Base-by-base conservation (phyloP, 2,329 filamentous ascomycete genomes). In the Penicillium thymicola region DNA sequence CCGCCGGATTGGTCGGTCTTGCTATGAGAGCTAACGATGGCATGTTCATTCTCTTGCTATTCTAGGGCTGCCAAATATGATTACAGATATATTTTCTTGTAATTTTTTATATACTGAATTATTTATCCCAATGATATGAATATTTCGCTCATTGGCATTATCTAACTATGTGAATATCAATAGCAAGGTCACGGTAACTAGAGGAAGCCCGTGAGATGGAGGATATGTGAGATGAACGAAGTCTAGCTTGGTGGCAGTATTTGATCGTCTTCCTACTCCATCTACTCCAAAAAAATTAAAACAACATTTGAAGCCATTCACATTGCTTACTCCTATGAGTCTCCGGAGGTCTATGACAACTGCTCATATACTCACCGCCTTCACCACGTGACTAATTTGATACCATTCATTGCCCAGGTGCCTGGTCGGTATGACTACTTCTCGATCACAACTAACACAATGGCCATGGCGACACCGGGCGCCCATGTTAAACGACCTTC, bases 401-500 rank as follows among this genome's bases (percentile, higher is more conserved):
- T 49, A 43, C 36, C 52, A 54, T 23, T 32, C 30, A 32, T 32
- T 41, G 46, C 21, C 21, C 21, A 21, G 21, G 21, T 21, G 21
- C 23, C 28, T 43, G 60, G 54, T 67, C 42, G 66, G 61, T 64
- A 34, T 21, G 11, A 45, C 25, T 38, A 58, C 36, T 44, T 36
- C 43, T 36, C 21, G 4, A 41, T 56, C 54, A 48, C 21, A 42
- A 54, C 21, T 53, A 58, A 56, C 62, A 47, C 21, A 38, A 42
- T 54, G 61, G 67, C 62, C 61, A 75, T 74, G 72, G 66, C 65
- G 55, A 58, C 68, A 55, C 62, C 66, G 32, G 59, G 63, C 58
- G 59, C 64, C 34, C 62, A 66, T 18, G 37, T 72, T 54, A 76
- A 77, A 60, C 70, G 73, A 32, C 65, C 67, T 6, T 70, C 69